Evolutionary conservation across 208 protist genomes (phyloP).

Genomic region (Trypanosomatidae sp.): DNA sequence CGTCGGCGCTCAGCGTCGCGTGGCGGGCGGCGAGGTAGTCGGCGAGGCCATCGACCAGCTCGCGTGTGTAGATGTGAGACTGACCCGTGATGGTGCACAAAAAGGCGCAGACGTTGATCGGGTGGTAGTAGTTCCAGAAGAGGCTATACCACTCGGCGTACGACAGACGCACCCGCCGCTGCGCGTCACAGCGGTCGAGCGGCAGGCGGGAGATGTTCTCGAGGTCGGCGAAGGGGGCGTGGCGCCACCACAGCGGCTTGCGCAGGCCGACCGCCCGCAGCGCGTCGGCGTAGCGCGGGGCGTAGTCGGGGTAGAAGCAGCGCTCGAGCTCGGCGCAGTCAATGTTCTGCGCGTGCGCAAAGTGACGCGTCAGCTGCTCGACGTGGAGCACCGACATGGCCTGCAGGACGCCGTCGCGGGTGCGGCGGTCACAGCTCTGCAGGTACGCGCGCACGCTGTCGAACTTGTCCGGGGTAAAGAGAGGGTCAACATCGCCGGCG

Average conservation of each 20-base stretch:
- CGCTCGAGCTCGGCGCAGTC: slow-evolving; percentile 68
- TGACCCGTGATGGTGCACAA: slow-evolving; percentile 72
- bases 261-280: slow-evolving; percentile 34
- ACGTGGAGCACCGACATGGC: slow-evolving; percentile 77
- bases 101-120: slow-evolving; percentile 62
- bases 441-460: slow-evolving; percentile 65
- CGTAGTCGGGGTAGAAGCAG: slow-evolving; percentile 72
- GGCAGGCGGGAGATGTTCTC: slow-evolving; percentile 81
- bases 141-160: slow-evolving; percentile 85
- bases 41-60: slow-evolving; percentile 57
- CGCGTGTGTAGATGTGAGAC: slow-evolving; percentile 43
- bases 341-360: slow-evolving; percentile 30
- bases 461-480: slow-evolving; percentile 63
- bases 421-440: slow-evolving; percentile 48
- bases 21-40: slow-evolving; percentile 71
- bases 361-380: slow-evolving; percentile 59
- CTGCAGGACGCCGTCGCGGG: slow-evolving; percentile 57
- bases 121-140: slow-evolving; percentile 84
- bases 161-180: slow-evolving; percentile 34
- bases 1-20: slow-evolving; percentile 33
- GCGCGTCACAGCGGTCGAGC: slow-evolving; percentile 53
- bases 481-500: slow-evolving; percentile 49
- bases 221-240: slow-evolving; percentile 44
- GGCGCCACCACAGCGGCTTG: slow-evolving; percentile 57
- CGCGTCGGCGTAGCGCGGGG: slow-evolving; percentile 32